These are phyloP conservation scores for Alternaria postmessia DNA, from an alignment of 2,329 filamentous ascomycete species.

Conservation along the genomic window DNA sequence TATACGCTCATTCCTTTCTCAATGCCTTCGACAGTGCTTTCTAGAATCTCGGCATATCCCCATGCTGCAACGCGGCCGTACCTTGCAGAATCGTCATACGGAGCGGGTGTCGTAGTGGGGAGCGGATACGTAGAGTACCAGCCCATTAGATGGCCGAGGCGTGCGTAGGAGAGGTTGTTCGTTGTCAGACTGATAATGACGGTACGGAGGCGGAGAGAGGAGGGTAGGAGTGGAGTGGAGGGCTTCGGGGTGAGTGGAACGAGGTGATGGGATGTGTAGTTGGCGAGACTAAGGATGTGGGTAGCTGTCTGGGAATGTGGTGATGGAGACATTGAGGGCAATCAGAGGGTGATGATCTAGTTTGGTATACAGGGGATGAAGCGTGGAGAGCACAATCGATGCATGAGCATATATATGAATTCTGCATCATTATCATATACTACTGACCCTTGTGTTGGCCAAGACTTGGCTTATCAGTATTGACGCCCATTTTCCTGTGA, in stretches of 20 bases:
- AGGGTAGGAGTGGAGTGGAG: constrained; percentile 21
- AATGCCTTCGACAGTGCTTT: constrained; percentile 51
- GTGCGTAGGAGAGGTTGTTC: constrained; percentile 36
- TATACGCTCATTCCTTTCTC: constrained; percentile 49
- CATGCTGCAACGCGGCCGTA: constrained; percentile 61
- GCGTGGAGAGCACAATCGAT: background rate
- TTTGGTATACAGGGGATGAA: background rate
- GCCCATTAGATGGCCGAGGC: constrained; percentile 31
- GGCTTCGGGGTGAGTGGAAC: constrained; percentile 16
- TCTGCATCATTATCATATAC: background rate
- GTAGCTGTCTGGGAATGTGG: background rate
- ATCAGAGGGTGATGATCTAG: background rate
- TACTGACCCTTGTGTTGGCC: background rate
- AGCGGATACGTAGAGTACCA: constrained; percentile 59
- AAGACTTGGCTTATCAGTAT: background rate
- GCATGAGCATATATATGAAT: background rate
- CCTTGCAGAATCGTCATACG: constrained; percentile 48
- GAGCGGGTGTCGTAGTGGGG: constrained; percentile 46
- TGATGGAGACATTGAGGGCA: background rate
- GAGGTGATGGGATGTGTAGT: constrained; percentile 34
- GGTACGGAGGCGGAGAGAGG: constrained; percentile 30
- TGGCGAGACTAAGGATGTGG: constrained; percentile 26
- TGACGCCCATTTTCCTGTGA: background rate
- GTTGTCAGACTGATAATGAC: constrained; percentile 34
- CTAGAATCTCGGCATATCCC: constrained; percentile 57